These are phyloP conservation scores for Pichiaceae sp. DNA, from an alignment of 1,139 yeast genomes.

Conservation along the genomic window DNA sequence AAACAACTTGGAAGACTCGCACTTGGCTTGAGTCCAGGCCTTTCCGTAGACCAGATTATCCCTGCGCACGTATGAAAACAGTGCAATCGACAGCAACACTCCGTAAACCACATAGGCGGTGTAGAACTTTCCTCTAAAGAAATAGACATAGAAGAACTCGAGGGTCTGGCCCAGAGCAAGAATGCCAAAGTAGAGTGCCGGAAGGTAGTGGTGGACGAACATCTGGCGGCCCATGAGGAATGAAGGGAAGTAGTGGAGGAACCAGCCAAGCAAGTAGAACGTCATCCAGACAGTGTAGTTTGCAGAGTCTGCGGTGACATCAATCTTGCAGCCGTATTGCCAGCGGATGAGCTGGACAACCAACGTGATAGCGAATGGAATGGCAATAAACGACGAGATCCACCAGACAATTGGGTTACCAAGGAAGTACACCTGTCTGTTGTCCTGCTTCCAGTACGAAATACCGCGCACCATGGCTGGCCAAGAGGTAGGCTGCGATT, in stretches of 20 bases:
- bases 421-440: conserved; percentile 72
- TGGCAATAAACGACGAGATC: conserved; percentile 56
- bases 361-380: conserved; percentile 46
- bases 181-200: conserved; percentile 83
- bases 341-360: conserved; percentile 56
- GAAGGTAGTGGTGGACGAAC: conserved; percentile 88
- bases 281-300: conserved; percentile 67
- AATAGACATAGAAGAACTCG: conserved; percentile 53
- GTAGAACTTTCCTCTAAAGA: conserved; percentile 34
- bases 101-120: conserved; percentile 37
- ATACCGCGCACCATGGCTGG: conserved; percentile 85
- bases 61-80: conserved; percentile 52
- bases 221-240: conserved; percentile 91
- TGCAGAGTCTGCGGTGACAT: conserved; percentile 42
- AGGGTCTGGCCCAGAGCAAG: conserved; percentile 76
- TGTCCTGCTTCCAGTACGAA: conserved; percentile 71
- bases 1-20: conserved; percentile 54
- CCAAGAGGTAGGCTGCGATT: conserved; percentile 86
- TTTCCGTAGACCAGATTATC: conserved; percentile 72
- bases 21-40: conserved; percentile 70
- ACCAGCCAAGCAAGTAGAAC: conserved; percentile 73
- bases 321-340: conserved; percentile 57
- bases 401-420: conserved; percentile 95
- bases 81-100: conserved; percentile 40
- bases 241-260: conserved; percentile 76